A percentile compares a stretch with the other conserved stretches of the same genome.
phyloP scores from a whole-genome alignment of 2,329 filamentous ascomycete genomes.

The Boeremia exigua region DNA sequence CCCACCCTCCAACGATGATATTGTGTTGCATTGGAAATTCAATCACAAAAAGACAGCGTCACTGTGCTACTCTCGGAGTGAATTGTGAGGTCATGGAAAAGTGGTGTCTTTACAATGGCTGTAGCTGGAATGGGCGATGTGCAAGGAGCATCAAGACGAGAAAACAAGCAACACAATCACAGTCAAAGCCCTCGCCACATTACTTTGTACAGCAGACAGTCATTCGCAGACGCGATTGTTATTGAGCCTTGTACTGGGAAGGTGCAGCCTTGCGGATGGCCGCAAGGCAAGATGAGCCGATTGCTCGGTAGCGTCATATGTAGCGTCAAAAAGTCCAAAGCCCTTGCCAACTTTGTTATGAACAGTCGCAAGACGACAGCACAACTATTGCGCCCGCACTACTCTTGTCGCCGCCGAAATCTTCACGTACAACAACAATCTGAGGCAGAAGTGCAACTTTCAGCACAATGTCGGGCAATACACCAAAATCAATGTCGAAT shows the following conservation, averaged over 20 bases:
- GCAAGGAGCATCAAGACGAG: no score
- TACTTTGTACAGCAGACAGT: neutral
- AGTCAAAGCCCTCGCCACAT: no score
- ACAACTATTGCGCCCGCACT: neutral
- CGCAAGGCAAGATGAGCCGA: slow-evolving; percentile 2
- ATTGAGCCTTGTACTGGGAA: neutral
- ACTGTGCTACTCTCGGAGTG: no score
- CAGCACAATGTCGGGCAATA: slow-evolving; percentile 37
- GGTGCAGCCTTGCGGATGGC: neutral
- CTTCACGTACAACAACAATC: no score
- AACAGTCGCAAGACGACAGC: neutral
- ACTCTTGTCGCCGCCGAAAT: neutral
- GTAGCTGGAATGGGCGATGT: no score
- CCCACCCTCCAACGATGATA: neutral
- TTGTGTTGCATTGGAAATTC: no score
- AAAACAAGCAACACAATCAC: no score
- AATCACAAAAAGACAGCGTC: no score
- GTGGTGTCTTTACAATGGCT: no score
- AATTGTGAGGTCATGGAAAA: no score
- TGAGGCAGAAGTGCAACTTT: slow-evolving; percentile 1
- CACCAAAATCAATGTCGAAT: slow-evolving; percentile 76
- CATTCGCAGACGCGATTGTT: neutral
- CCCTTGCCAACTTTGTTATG: neutral
- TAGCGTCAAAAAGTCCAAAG: slow-evolving; percentile 10
- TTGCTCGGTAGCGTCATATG: slow-evolving; percentile 12